A percentile compares a stretch with the other conserved stretches of the same genome.
Evolutionary conservation across 441 rosid genomes (phyloP).

Genomic region (Jatropha multifida): DNA sequence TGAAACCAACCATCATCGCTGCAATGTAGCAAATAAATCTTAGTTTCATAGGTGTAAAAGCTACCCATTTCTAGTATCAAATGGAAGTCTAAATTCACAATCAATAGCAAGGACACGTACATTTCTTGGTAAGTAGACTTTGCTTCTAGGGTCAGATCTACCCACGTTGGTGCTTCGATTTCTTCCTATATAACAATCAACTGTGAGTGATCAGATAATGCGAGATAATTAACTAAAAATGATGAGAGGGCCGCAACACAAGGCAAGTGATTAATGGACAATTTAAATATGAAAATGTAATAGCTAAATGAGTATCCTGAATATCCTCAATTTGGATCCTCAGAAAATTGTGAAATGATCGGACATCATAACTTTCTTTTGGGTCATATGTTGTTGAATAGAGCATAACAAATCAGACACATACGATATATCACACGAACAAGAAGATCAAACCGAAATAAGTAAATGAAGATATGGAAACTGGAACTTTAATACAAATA

Average conservation of each 20-base stretch:
- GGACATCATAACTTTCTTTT: background rate
- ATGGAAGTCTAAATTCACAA: background rate
- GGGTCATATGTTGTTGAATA: background rate
- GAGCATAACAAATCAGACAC: background rate
- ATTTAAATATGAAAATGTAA: background rate
- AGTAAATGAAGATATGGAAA: background rate
- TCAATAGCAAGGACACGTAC: constrained; percentile 31
- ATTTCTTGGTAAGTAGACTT: constrained; percentile 24
- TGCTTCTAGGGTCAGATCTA: constrained; percentile 45
- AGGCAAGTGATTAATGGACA: background rate
- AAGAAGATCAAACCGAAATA: background rate
- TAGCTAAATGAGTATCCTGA: background rate
- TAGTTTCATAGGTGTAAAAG: background rate
- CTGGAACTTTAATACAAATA: background rate
- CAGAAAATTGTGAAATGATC: background rate
- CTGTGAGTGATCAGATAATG: background rate
- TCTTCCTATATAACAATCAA: constrained; percentile 43
- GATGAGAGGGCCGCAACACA: background rate
- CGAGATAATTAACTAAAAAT: background rate
- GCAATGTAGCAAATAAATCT: constrained; percentile 23
- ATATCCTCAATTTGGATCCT: background rate
- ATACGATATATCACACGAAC: background rate
- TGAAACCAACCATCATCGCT: constrained; percentile 59
- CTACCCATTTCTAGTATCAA: background rate
- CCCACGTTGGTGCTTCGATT: constrained; percentile 77